Evolutionary conservation across 805 yeast species (phyloP), one percentile per base, ranked within the genome.

Genomic region (Metschnikowia kunwiensis): DNA sequence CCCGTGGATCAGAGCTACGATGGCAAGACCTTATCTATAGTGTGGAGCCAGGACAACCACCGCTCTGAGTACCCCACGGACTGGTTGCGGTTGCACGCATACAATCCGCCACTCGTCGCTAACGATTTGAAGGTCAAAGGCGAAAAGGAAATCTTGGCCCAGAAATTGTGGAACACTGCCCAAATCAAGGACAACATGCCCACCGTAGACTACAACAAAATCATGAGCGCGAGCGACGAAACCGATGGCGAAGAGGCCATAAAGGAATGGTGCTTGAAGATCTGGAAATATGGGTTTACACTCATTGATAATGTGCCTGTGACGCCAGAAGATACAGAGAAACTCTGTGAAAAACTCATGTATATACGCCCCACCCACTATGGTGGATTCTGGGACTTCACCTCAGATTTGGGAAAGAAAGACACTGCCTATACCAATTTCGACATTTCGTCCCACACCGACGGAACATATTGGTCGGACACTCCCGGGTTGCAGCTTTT

Each of bases 331-430:
- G 80, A 65, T 14, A 81, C 88, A 2, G 72, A 80, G 48, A 58
- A 60, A 43, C 64, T 81, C 41, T 72, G 78, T 37, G 77, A 78
- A 44, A 60, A 74, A 46, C 70, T 81, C 43, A 69, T 78, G 37
- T 78, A 75, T 53, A 73, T 80, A 32, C 64, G 83, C 27, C 79
- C 79, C 17, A 81, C 88, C 2, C 88, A 81, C 53, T 81, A 82
- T 47, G 87, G 86, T n/a, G 86, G 84, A 1, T 80, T 82, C 59
- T 82, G 87, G 86, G 86, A 80, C 53, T 81, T 82, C 57, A 81
- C 87, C 8, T 70, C 84, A 4, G 84, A 81, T 50, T 61, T 81
- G 50, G 69, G 79, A 30, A 78, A 75, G 60, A 74, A 76, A 40
- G 88, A 81, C 51, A 79, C 85, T 4, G 88, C 88, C 3, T 81